A percentile compares a stretch with the other conserved stretches of the same genome.
Evolutionary conservation across 495 filamentous ascomycete species (phyloP).

Genomic region (Podospora bellae-mahoneyi): DNA sequence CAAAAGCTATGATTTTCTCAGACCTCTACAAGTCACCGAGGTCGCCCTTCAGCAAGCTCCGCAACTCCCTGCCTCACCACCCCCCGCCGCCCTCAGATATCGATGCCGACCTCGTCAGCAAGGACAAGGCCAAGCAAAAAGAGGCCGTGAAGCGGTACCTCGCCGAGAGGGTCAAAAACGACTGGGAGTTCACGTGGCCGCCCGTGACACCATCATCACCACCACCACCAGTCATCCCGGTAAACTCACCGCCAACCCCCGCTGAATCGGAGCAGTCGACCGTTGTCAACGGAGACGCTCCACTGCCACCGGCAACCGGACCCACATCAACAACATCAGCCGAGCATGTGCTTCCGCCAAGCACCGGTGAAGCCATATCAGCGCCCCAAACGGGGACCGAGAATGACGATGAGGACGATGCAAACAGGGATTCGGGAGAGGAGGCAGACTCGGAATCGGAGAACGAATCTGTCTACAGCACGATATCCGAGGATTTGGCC

Average conservation of each 20-base stretch:
- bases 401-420: slow-evolving; percentile 18
- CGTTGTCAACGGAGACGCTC: slow-evolving; percentile 5
- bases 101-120: slow-evolving; percentile 52
- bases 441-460: slow-evolving; percentile 41
- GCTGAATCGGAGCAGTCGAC: background rate
- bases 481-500: slow-evolving; percentile 42
- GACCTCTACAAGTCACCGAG: slow-evolving; percentile 38
- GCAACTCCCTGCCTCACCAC: slow-evolving; percentile 34
- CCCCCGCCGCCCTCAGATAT: slow-evolving; percentile 34
- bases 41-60: slow-evolving; percentile 41
- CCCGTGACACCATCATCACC: slow-evolving; percentile 15
- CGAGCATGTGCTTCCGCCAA: background rate
- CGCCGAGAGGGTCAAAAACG: slow-evolving; percentile 52
- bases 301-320: slow-evolving; percentile 1
- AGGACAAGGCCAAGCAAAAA: slow-evolving; percentile 54
- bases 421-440: slow-evolving; percentile 27
- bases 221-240: background rate
- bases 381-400: background rate
- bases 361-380: background rate
- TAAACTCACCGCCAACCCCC: background rate
- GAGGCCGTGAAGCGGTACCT: slow-evolving; percentile 52
- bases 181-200: slow-evolving; percentile 55
- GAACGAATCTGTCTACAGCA: slow-evolving; percentile 44
- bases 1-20: slow-evolving; percentile 37
- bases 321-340: slow-evolving; percentile 4